These are phyloP conservation scores for Erigeron philadelphicus DNA, from an alignment of 140 eudicot genomes.

Conservation along the genomic window DNA sequence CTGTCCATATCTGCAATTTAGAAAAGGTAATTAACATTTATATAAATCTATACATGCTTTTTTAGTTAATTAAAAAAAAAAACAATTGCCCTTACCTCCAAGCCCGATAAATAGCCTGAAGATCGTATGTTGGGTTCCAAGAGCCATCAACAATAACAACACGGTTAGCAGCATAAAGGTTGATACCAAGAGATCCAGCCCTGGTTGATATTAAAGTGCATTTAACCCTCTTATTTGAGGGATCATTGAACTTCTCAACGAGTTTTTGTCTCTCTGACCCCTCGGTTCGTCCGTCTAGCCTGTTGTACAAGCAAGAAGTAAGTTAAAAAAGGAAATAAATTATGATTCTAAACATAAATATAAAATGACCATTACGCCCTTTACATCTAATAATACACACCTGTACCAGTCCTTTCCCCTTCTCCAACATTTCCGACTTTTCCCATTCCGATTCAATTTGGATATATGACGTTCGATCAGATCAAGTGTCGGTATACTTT, in stretches of 20 bases:
- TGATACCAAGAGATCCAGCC: slow-evolving; percentile 95
- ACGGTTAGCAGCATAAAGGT: slow-evolving; percentile 94
- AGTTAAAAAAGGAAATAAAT: slow-evolving; percentile 7
- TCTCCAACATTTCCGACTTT: slow-evolving; percentile 67
- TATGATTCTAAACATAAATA: neutral
- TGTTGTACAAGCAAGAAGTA: slow-evolving; percentile 25
- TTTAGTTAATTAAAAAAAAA: neutral
- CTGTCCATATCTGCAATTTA: slow-evolving; percentile 78
- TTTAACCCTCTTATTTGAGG: slow-evolving; percentile 74
- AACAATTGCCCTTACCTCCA: slow-evolving; percentile 64
- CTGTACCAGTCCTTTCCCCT: slow-evolving; percentile 98
- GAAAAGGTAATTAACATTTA: neutral
- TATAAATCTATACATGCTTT: neutral
- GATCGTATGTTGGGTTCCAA: slow-evolving; percentile 98
- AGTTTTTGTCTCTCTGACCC: slow-evolving; percentile 84
- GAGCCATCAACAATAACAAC: slow-evolving; percentile 94
- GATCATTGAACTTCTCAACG: slow-evolving; percentile 82
- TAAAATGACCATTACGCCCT: slow-evolving; percentile 8
- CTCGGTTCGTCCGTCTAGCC: slow-evolving; percentile 88
- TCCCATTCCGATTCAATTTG: slow-evolving; percentile 57
- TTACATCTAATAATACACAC: slow-evolving; percentile 35
- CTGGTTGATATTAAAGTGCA: slow-evolving; percentile 86
- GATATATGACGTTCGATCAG: slow-evolving; percentile 70
- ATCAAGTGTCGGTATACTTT: slow-evolving; percentile 81
- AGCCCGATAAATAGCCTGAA: slow-evolving; percentile 92